Conservation (phyloP, 2,329 filamentous ascomycete species). For the Fusarium sp. region DNA sequence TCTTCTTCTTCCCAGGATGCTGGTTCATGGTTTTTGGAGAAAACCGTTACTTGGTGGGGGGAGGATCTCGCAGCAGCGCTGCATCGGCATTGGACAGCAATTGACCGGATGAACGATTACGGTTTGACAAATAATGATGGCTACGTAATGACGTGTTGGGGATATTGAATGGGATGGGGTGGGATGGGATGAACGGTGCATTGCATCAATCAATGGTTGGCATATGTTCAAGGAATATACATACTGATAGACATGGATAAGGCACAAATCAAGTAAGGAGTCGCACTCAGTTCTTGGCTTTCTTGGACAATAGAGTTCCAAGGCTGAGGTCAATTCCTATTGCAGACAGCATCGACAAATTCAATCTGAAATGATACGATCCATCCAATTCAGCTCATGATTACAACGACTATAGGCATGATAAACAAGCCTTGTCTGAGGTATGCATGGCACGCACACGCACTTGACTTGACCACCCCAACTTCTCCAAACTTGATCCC, state of each 20-base stretch:
- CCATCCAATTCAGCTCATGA: neutral
- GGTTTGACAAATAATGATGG: constrained; percentile 38
- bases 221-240: constrained; percentile 7
- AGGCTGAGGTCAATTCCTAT: neutral
- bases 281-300: neutral
- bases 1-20: constrained; percentile 13
- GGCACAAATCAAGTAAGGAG: constrained; percentile 10
- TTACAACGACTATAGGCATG: neutral
- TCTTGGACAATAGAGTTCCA: neutral
- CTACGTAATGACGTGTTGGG: constrained; percentile 30
- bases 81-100: constrained; percentile 2
- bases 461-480: constrained; percentile 14
- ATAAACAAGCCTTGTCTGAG: constrained; percentile 3
- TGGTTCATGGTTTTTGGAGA: constrained; percentile 19
- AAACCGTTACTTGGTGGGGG: constrained; percentile 12
- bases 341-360: neutral
- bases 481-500: constrained; percentile 36
- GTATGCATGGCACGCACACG: constrained; percentile 2
- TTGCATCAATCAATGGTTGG: constrained; percentile 6
- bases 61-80: constrained; percentile 28
- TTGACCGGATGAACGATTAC: constrained; percentile 39
- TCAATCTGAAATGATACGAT: neutral
- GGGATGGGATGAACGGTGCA: constrained; percentile 1
- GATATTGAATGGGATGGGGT: constrained; percentile 7
- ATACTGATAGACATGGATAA: constrained; percentile 22